These are phyloP conservation scores for Metarhizium rileyi DNA, from an alignment of 2,329 filamentous ascomycete genomes.

Conservation along the genomic window DNA sequence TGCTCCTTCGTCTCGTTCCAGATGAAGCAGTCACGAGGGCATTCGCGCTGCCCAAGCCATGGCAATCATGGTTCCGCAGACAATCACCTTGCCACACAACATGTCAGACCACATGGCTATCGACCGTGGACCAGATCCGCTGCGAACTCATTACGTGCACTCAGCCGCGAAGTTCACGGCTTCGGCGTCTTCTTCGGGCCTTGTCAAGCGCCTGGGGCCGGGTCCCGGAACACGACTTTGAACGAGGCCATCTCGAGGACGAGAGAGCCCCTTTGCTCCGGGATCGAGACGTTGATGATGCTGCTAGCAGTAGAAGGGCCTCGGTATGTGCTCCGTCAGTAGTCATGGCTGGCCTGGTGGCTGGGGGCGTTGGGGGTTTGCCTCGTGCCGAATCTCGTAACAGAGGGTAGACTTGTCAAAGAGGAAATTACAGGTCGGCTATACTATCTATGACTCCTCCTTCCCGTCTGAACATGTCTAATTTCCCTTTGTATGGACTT, in stretches of 20 bases:
- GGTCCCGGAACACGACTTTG: not conserved
- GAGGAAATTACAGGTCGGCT: too few species aligned
- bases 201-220: not conserved
- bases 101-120: not conserved
- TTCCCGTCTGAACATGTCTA: too few species aligned
- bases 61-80: not conserved
- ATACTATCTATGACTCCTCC: too few species aligned
- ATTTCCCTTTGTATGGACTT: too few species aligned
- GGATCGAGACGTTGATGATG: not conserved
- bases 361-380: not conserved
- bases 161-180: not conserved
- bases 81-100: not conserved
- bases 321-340: not conserved
- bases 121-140: not conserved
- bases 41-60: not conserved
- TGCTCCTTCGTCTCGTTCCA: constrained; percentile 62
- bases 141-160: not conserved
- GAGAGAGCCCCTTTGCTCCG: not conserved
- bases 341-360: constrained; percentile 2
- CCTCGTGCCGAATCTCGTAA: constrained; percentile 15
- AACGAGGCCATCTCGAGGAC: not conserved
- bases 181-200: not conserved
- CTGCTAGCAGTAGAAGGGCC: not conserved
- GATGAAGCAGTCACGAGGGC: constrained; percentile 30
- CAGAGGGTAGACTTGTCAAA: not conserved